Evolutionary conservation across 1,284 basidiomycete species (phyloP).

Genomic region (Blastosporella zonata): DNA sequence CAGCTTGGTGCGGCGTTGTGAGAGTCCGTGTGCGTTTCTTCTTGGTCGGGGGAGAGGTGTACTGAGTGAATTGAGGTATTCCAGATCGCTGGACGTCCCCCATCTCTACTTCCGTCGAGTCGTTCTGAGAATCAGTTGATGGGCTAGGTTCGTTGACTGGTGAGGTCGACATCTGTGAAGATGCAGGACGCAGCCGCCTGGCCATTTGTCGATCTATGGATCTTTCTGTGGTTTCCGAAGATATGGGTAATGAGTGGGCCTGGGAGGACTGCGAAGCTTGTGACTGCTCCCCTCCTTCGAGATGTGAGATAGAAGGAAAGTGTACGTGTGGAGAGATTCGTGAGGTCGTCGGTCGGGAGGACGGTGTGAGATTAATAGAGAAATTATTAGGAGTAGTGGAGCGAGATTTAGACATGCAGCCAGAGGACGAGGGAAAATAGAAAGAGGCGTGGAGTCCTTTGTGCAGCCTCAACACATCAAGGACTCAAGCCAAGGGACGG

Average conservation of each 20-base stretch:
- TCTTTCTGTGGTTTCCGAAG: constrained; percentile 5
- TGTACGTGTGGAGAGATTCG: constrained; percentile 38
- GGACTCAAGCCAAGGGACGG: constrained; percentile 26
- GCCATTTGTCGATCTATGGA: constrained; percentile 30
- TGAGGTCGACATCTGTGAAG: constrained; percentile 24
- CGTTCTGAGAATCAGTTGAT: constrained; percentile 53
- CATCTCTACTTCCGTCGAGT: constrained; percentile 50
- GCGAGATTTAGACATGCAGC: constrained; percentile 46
- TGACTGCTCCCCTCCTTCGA: constrained; percentile 26
- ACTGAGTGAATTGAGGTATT: constrained; percentile 25
- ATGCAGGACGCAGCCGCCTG: constrained; percentile 34
- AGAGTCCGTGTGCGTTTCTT: constrained; percentile 79
- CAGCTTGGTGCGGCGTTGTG: constrained; percentile 81
- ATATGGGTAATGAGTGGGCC: constrained; percentile 26
- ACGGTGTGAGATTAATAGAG: constrained; percentile 31
- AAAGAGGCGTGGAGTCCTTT: constrained; percentile 30
- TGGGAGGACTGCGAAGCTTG: constrained; percentile 30
- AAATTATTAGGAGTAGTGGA: constrained; percentile 41
- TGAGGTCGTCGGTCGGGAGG: constrained; percentile 36
- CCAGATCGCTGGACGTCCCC: constrained; percentile 36
- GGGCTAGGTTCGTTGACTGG: constrained; percentile 35
- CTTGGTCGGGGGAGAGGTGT: constrained; percentile 44
- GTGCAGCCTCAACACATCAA: constrained; percentile 42
- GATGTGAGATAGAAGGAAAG: constrained; percentile 23
- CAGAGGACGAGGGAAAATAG: constrained; percentile 27